Percentiles rank a stretch among this genome's conserved stretches.
phyloP scores from a whole-genome alignment of 192 early-diverging fungal species.

The Phlyctochytrium bullatum region DNA sequence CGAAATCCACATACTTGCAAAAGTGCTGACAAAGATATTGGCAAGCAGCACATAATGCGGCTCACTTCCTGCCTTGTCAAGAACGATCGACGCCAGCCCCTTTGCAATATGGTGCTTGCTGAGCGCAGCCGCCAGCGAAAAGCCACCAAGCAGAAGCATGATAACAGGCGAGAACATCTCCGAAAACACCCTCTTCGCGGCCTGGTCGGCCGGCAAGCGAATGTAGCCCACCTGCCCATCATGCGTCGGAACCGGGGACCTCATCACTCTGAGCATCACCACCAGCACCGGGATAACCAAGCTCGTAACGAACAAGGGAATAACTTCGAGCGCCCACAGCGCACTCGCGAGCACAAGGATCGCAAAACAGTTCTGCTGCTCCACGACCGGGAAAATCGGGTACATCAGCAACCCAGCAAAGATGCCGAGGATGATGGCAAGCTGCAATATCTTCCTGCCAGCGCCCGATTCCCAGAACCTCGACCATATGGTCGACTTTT shows the following conservation, averaged over 20 bases:
- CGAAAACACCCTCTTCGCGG: slow-evolving; percentile 81
- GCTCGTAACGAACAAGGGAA: slow-evolving; percentile 91
- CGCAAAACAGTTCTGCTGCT: slow-evolving; percentile 89
- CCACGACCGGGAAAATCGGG: slow-evolving; percentile 63
- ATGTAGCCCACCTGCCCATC: slow-evolving; percentile 36
- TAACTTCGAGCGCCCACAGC: slow-evolving; percentile 91
- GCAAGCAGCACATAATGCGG: slow-evolving; percentile 82
- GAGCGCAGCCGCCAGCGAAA: slow-evolving; percentile 89
- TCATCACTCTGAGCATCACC: slow-evolving; percentile 81
- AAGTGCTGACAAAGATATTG: slow-evolving; percentile 94
- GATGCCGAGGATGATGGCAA: slow-evolving; percentile 52
- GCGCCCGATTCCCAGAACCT: background rate
- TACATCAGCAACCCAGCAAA: slow-evolving; percentile 61
- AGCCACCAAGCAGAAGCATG: slow-evolving; percentile 93
- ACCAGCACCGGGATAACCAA: slow-evolving; percentile 84
- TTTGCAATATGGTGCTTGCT: slow-evolving; percentile 96
- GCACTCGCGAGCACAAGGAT: slow-evolving; percentile 85
- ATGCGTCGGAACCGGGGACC: slow-evolving; percentile 41
- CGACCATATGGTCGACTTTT: slow-evolving; percentile 6
- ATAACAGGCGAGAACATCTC: slow-evolving; percentile 96
- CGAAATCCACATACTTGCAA: slow-evolving; percentile 98
- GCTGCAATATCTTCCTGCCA: slow-evolving; percentile 16
- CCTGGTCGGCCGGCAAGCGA: slow-evolving; percentile 69
- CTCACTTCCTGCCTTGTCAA: slow-evolving; percentile 84
- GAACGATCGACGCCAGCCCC: slow-evolving; percentile 79